Conservation (phyloP, 2,329 filamentous ascomycete genomes). For the Colletotrichum orbiculare region DNA sequence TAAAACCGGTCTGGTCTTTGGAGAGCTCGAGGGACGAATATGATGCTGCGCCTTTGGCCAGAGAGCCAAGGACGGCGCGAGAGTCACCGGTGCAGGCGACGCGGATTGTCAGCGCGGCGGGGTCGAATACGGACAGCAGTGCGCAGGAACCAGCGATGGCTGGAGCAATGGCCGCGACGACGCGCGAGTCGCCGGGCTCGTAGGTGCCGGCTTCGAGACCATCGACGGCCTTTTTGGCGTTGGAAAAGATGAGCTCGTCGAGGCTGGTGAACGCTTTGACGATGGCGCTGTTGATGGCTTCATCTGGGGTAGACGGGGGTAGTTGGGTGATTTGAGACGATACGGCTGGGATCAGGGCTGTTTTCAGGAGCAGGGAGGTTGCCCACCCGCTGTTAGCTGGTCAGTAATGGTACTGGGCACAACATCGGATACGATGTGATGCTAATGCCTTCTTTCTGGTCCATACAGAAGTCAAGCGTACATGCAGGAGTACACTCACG, state of each 20-base stretch:
- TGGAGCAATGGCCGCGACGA: constrained; percentile 44
- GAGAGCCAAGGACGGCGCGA: constrained; percentile 69
- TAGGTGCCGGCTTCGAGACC: constrained; percentile 41
- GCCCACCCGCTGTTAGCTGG: constrained; percentile 49
- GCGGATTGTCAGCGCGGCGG: constrained; percentile 60
- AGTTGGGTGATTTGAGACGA: constrained; percentile 49
- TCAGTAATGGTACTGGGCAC: not conserved
- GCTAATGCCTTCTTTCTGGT: no score
- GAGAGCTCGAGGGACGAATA: constrained; percentile 68
- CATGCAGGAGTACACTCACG: constrained; percentile 45
- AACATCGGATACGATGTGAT: no score
- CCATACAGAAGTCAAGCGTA: no score
- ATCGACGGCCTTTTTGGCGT: constrained; percentile 46
- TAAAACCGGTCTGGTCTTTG: constrained; percentile 74
- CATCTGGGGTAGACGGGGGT: constrained; percentile 48
- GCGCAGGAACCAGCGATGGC: constrained; percentile 69
- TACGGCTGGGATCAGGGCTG: constrained; percentile 55
- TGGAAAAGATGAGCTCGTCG: constrained; percentile 65
- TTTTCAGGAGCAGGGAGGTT: constrained; percentile 53
- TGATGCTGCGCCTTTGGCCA: constrained; percentile 47
- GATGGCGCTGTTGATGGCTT: constrained; percentile 65
- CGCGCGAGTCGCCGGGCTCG: constrained; percentile 25
- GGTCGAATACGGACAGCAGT: constrained; percentile 71
- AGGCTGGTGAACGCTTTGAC: constrained; percentile 66
- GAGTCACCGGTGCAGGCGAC: constrained; percentile 77